Conservation (phyloP, 345 rosid species). For the Viola odorata region DNA sequence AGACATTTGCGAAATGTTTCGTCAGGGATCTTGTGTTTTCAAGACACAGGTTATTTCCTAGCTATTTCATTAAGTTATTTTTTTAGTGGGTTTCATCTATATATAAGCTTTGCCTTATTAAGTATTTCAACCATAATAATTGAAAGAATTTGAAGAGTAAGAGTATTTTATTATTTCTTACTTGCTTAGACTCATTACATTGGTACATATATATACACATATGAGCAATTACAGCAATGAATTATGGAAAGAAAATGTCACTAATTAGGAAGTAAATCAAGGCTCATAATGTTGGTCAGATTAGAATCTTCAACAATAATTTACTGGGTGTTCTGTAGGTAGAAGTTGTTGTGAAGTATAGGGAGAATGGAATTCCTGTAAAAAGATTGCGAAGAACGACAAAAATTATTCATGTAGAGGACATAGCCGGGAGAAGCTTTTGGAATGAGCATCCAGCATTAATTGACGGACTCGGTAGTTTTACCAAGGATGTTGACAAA, state of each 20-base stretch:
- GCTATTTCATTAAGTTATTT: background rate
- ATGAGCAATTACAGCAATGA: no score
- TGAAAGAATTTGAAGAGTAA: no score
- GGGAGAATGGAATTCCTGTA: conserved; percentile 60
- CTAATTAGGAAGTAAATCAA: background rate
- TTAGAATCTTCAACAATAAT: no score
- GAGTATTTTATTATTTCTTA: no score
- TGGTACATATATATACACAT: no score
- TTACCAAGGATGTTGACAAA: conserved; percentile 49
- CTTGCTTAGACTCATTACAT: no score
- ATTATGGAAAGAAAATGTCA: no score
- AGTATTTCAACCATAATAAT: no score
- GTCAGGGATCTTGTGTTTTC: conserved; percentile 79
- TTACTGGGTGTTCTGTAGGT: conserved; percentile 31
- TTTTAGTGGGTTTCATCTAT: background rate
- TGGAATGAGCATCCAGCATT: conserved; percentile 66
- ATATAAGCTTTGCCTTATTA: no score
- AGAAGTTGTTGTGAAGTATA: conserved; percentile 66
- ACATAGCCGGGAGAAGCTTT: conserved; percentile 55
- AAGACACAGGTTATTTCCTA: conserved; percentile 50
- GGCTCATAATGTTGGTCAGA: no score
- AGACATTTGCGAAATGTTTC: conserved; percentile 53
- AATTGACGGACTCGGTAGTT: conserved; percentile 49
- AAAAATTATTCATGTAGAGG: conserved; percentile 43
- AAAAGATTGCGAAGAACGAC: conserved; percentile 68